phyloP scores from a whole-genome alignment of 2,329 filamentous ascomycete genomes.

The Orbilia quercus region DNA sequence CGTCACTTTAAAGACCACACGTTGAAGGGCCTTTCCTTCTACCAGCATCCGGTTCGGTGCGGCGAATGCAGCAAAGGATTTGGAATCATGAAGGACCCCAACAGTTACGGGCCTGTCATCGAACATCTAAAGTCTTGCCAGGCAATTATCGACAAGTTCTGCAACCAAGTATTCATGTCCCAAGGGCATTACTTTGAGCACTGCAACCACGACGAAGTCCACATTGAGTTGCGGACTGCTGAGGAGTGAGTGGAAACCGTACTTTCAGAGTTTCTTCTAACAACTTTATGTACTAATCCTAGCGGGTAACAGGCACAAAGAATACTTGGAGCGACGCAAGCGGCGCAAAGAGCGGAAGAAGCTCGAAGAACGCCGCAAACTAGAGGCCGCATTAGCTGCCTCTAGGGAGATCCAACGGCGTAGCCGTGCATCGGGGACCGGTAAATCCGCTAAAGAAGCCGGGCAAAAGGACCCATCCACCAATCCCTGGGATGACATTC shows the following conservation, averaged over 20 bases:
- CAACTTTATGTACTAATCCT: neutral
- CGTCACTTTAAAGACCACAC: conserved; percentile 7
- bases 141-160: conserved; percentile 24
- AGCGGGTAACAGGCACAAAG: neutral
- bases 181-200: conserved; percentile 17
- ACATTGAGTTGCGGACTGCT: neutral
- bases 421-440: too few relatives aligned
- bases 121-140: conserved; percentile 32
- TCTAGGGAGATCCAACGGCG: neutral
- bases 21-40: neutral
- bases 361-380: neutral
- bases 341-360: conserved; percentile 1
- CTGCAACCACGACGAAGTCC: conserved; percentile 17
- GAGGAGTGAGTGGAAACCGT: conserved; percentile 19
- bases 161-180: conserved; percentile 15
- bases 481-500: neutral
- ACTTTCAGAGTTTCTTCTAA: neutral
- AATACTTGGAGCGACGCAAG: neutral
- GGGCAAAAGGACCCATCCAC: too few relatives aligned
- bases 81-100: neutral
- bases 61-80: conserved; percentile 21
- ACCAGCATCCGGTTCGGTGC: conserved; percentile 22
- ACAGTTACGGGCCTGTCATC: neutral
- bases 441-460: too few relatives aligned
- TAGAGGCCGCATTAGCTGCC: neutral